These are phyloP conservation scores for Ogataea neopini DNA, from an alignment of 805 yeast genomes.

Conservation along the genomic window DNA sequence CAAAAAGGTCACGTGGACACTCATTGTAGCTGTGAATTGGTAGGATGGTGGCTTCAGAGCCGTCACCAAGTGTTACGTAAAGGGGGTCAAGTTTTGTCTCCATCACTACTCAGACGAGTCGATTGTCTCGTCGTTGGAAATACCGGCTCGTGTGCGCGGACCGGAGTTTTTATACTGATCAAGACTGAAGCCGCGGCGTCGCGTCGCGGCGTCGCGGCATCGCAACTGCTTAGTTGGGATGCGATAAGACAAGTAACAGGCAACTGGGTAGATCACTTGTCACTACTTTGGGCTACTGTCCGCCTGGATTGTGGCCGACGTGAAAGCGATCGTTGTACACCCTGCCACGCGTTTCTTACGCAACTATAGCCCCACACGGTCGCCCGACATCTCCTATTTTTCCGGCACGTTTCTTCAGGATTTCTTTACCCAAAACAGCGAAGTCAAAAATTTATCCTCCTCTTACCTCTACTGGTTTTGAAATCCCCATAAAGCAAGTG, in stretches of 20 bases:
- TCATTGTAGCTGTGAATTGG: slow-evolving; percentile 53
- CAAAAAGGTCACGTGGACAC: slow-evolving; percentile 53
- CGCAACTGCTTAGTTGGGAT: neutral
- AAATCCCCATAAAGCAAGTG: neutral
- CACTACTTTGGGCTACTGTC: too few species aligned
- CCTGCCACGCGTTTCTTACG: neutral
- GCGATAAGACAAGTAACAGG: too few species aligned
- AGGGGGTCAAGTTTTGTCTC: slow-evolving; percentile 11
- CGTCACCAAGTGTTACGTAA: slow-evolving; percentile 28
- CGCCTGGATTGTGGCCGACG: too few species aligned
- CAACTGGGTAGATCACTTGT: too few species aligned
- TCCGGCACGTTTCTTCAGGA: slow-evolving; percentile 3
- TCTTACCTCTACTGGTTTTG: neutral
- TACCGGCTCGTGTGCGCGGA: neutral
- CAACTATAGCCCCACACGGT: too few species aligned
- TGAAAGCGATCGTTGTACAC: too few species aligned
- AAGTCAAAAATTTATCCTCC: neutral
- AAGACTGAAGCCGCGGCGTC: neutral
- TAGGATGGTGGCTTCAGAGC: slow-evolving; percentile 48
- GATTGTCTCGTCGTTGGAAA: too few species aligned
- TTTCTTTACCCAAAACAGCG: slow-evolving; percentile 5
- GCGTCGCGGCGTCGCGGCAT: slow-evolving; percentile 1
- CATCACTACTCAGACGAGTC: too few species aligned
- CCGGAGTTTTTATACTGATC: neutral
- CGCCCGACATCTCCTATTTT: neutral